Evolutionary conservation across 306 rosid genomes (phyloP).

Genomic region (Neltuma alba): DNA sequence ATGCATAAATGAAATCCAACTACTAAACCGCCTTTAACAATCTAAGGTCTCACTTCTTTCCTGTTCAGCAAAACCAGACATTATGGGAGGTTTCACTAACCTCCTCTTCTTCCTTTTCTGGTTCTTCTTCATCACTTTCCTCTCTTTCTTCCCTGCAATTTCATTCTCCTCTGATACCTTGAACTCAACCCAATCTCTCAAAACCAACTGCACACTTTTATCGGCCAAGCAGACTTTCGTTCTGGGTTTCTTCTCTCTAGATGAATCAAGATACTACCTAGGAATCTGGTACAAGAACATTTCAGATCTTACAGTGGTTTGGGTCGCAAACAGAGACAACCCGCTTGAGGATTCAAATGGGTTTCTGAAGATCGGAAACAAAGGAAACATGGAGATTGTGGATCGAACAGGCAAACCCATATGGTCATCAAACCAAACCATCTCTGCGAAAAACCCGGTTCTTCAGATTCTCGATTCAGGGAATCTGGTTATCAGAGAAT

Average conservation of each 20-base stretch:
- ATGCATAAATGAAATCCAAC: conserved; percentile 22
- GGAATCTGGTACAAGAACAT: conserved; percentile 68
- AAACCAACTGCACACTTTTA: conserved; percentile 47
- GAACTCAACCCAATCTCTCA: conserved; percentile 50
- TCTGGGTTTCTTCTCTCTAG: conserved; percentile 50
- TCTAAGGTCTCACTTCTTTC: not conserved
- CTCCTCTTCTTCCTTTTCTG: conserved; percentile 12
- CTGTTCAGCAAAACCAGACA: conserved; percentile 23
- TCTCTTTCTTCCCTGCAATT: conserved; percentile 33
- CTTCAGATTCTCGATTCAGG: conserved; percentile 71
- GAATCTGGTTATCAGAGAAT: conserved; percentile 57
- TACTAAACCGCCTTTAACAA: conserved; percentile 21
- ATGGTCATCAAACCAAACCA: conserved; percentile 56
- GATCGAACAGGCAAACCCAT: conserved; percentile 29
- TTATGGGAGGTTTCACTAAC: conserved; percentile 42
- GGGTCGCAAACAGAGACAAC: conserved; percentile 80
- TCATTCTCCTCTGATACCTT: conserved; percentile 50
- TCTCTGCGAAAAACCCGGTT: conserved; percentile 27
- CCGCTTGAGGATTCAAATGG: conserved; percentile 51
- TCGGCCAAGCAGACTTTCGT: conserved; percentile 53
- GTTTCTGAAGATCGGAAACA: conserved; percentile 43
- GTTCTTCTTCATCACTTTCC: conserved; percentile 34
- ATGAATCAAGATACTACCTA: conserved; percentile 51
- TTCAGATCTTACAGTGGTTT: conserved; percentile 44
- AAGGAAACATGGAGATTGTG: conserved; percentile 46